Percentiles rank a stretch among this genome's conserved stretches.
phyloP scores from a whole-genome alignment of 2,329 filamentous ascomycete species.

The Cordyceps fumosorosea region DNA sequence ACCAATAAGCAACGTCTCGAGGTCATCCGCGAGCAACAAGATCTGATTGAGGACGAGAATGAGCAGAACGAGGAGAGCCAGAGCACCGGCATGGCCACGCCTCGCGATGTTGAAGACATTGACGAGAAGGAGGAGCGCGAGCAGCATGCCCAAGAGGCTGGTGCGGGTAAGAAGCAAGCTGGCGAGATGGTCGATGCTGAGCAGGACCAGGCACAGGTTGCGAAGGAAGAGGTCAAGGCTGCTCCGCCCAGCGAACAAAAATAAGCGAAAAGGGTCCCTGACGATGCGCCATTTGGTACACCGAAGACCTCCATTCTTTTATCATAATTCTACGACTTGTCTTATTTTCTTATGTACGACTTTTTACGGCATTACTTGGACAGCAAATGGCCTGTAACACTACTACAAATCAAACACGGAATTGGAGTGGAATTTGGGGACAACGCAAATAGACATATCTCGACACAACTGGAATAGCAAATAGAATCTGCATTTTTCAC shows the following conservation, averaged over 20 bases:
- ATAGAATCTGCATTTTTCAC: slow-evolving; percentile 12
- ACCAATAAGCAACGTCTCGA: slow-evolving; percentile 99
- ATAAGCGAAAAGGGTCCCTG: not conserved
- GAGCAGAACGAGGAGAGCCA: slow-evolving; percentile 81
- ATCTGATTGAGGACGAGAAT: slow-evolving; percentile 95
- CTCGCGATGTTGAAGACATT: slow-evolving; percentile 84
- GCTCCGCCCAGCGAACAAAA: slow-evolving; percentile 8
- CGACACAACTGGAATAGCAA: slow-evolving; percentile 13
- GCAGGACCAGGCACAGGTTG: slow-evolving; percentile 3
- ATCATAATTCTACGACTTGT: slow-evolving; percentile 14
- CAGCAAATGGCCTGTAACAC: slow-evolving; percentile 13
- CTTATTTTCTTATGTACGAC: slow-evolving; percentile 15
- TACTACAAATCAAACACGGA: slow-evolving; percentile 7
- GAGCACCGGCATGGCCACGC: slow-evolving; percentile 64
- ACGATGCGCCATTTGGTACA: not conserved
- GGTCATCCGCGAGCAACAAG: slow-evolving; percentile 96
- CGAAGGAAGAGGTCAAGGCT: not conserved
- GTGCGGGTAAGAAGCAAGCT: slow-evolving; percentile 41
- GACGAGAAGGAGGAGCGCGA: slow-evolving; percentile 83
- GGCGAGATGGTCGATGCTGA: slow-evolving; percentile 51
- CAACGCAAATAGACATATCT: slow-evolving; percentile 15
- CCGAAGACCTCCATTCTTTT: slow-evolving; percentile 3
- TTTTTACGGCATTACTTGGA: slow-evolving; percentile 11
- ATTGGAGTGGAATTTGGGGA: slow-evolving; percentile 12
- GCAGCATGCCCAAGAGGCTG: slow-evolving; percentile 42